Conservation (phyloP, 352 stramenopile genomes). For the Halophytophthora batemanensis region DNA sequence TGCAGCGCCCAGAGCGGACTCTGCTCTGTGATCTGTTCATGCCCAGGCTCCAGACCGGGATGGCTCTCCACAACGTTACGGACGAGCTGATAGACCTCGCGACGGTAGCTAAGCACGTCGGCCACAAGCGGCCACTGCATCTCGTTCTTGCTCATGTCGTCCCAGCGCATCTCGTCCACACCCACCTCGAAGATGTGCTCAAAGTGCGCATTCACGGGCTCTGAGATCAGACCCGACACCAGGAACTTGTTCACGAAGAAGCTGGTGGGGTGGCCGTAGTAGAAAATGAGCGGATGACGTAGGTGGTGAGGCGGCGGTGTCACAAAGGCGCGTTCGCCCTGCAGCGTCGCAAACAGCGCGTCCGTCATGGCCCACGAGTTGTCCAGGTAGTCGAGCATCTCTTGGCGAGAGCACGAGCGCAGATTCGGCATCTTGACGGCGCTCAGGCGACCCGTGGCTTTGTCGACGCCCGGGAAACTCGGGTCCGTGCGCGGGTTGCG, state of each 20-base stretch:
- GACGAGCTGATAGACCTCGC: constrained; percentile 89
- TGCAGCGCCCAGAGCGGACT: constrained; percentile 92
- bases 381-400: constrained; percentile 94
- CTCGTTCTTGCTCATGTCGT: constrained; percentile 97
- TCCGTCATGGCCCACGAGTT: constrained; percentile 95
- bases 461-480: constrained; percentile 54
- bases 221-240: constrained; percentile 85
- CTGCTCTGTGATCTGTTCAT: constrained; percentile 76
- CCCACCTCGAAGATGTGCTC: constrained; percentile 96
- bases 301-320: constrained; percentile 91
- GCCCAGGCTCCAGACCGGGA: constrained; percentile 66
- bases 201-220: constrained; percentile 91
- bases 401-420: constrained; percentile 66
- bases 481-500: constrained; percentile 54
- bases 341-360: constrained; percentile 90
- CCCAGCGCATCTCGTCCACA: constrained; percentile 98
- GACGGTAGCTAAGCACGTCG: constrained; percentile 92
- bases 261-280: constrained; percentile 96
- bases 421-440: constrained; percentile 87
- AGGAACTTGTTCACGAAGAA: constrained; percentile 98
- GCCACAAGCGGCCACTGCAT: constrained; percentile 90
- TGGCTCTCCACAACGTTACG: constrained; percentile 88
- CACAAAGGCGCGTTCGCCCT: constrained; percentile 89
- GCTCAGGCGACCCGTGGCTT: constrained; percentile 35
- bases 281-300: constrained; percentile 97